Percentiles rank a stretch among this genome's conserved stretches.
Evolutionary conservation across 1,284 basidiomycete genomes (phyloP).

Genomic region (Somion occarium): DNA sequence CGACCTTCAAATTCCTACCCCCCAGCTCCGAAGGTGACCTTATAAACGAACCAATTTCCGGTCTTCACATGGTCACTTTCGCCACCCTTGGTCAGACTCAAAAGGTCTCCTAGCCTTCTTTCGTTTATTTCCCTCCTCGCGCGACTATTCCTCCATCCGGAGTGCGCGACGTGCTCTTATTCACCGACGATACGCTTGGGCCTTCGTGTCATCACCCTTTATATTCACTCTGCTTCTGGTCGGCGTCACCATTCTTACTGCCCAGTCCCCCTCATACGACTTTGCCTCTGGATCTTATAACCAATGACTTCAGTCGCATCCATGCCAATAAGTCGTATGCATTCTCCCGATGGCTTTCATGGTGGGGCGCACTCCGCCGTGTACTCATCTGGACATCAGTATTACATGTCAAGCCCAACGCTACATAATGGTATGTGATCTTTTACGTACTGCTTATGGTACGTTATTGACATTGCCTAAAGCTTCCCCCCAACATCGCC

Average conservation of each 20-base stretch:
- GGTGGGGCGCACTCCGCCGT: too few relatives aligned
- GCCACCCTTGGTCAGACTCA: not conserved
- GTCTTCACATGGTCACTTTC: not conserved
- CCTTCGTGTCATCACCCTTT: too few relatives aligned
- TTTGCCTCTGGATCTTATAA: not conserved
- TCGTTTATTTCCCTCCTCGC: not conserved
- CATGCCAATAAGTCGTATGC: not conserved
- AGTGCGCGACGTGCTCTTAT: not conserved
- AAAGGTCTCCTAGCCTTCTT: not conserved
- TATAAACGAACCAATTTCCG: not conserved
- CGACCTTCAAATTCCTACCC: constrained; percentile 1
- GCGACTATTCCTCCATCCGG: not conserved
- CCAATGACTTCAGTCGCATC: not conserved
- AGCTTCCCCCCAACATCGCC: not conserved
- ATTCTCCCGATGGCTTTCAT: not conserved
- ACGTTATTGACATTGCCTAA: too few relatives aligned
- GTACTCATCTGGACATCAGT: not conserved
- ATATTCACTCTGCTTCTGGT: too few relatives aligned
- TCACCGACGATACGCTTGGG: not conserved
- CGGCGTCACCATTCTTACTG: not conserved
- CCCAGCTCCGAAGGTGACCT: not conserved
- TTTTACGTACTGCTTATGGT: too few relatives aligned
- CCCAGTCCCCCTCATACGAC: not conserved
- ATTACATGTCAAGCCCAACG: not conserved
- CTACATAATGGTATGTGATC: not conserved